Evolutionary conservation across 2,329 filamentous ascomycete species (phyloP), one percentile per base, ranked within the genome.

Genomic region (Hyphodiscus sp.): DNA sequence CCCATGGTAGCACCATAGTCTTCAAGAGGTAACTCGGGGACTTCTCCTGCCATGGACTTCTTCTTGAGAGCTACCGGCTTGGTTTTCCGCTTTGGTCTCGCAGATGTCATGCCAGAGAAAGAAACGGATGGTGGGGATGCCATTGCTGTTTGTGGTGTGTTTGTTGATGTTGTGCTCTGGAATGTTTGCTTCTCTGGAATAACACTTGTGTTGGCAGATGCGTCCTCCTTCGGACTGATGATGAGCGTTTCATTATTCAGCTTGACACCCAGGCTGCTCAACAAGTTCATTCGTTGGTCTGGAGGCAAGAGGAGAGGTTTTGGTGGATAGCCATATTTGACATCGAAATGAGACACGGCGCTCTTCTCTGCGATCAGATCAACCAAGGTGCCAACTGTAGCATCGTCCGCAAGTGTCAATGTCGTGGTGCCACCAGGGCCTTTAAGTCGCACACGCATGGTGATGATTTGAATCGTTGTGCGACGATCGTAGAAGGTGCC

Each of bases 251-350:
- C 83, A 42, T 85, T 84, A 63, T 87, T 77, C 20, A 89, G 72
- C 49, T 81, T 81, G 51, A 86, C 68, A 9, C 78, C 81, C 1
- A 83, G 74, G 51, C 83, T 77, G 29, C 67, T 74, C 63, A 80
- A 78, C 58, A 64, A 72, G 58, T 72, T 78, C 30, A 68, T 57
- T 18, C 48, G 58, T 20, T 69, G 65, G 59, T 71, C 68, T 54
- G 80, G 75, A 29, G 80, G 76, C 10, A 86, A 73, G 38, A 82
- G 76, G 16, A 97, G 77, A 0, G 82, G 75, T 65, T 85, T 83
- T 20, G 89, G 85, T 0, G 92, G 92, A 63, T 87, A 95, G 38
- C 90, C 90, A 71, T 86, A 89, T 74, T 94, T 96, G 58, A 95
- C 74, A 44, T 87, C 81, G 65, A 92, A 91, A 15, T 76, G 74